Evolutionary conservation across 148 eudicot species (phyloP).

Genomic region (Diospyros kaki): DNA sequence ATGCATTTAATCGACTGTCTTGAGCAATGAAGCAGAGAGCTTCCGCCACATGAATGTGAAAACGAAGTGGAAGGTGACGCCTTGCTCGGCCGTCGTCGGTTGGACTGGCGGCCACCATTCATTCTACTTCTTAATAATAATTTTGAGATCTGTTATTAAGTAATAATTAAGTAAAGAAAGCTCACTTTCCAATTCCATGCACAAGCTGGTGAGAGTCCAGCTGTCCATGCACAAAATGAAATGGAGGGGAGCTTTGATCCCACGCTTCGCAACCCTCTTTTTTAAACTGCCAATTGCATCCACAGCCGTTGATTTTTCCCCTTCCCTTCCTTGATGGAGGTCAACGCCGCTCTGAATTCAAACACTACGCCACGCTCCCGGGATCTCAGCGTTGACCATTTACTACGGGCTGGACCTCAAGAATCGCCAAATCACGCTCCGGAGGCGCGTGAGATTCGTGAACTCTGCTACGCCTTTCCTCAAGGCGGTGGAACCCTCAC

Average conservation of each 20-base stretch:
- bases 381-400: conserved; percentile 17
- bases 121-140: too few relatives aligned
- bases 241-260: background rate
- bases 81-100: too few relatives aligned
- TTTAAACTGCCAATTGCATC: background rate
- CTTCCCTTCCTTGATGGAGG: background rate
- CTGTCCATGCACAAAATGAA: conserved; percentile 11
- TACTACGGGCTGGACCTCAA: conserved; percentile 1
- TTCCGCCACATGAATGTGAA: too few relatives aligned
- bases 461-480: background rate
- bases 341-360: conserved; percentile 11
- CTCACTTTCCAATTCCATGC: too few relatives aligned
- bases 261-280: background rate
- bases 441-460: conserved; percentile 14
- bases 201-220: background rate
- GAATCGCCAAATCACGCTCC: conserved; percentile 17
- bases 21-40: too few relatives aligned
- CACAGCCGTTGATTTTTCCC: background rate
- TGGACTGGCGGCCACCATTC: too few relatives aligned
- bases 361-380: background rate
- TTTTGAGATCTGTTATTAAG: too few relatives aligned
- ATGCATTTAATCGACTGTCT: too few relatives aligned
- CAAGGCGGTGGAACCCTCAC: background rate
- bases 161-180: too few relatives aligned
- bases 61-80: too few relatives aligned